phyloP scores from a whole-genome alignment of 2,329 filamentous ascomycete species.

The Ceratocystiopsis sp. region DNA sequence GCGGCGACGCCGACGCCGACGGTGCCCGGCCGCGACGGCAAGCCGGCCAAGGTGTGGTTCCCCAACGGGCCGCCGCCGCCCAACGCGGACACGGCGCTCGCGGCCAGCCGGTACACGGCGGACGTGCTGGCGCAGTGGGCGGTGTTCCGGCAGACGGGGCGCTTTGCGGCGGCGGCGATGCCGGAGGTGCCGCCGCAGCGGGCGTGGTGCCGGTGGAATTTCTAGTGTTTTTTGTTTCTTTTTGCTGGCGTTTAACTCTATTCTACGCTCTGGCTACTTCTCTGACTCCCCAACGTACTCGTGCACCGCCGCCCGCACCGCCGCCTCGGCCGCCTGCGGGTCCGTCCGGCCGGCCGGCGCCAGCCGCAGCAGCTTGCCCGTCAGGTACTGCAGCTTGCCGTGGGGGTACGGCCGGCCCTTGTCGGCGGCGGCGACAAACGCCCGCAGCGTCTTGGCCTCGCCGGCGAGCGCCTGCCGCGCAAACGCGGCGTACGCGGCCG shows the following conservation, averaged over 20 bases:
- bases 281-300: constrained; percentile 3
- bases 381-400: constrained; percentile 43
- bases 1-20: constrained; percentile 16
- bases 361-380: constrained; percentile 39
- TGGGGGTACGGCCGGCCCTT: constrained; percentile 25
- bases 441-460: constrained; percentile 28
- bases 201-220: constrained; percentile 60
- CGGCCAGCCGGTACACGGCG: constrained; percentile 30
- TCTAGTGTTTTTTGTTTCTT: constrained; percentile 25
- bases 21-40: constrained; percentile 7
- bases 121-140: constrained; percentile 40
- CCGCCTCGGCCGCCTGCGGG: constrained; percentile 30
- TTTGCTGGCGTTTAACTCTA: too few relatives aligned
- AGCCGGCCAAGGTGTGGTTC: constrained; percentile 49
- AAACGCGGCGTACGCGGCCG: constrained; percentile 29
- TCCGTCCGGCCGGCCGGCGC: constrained; percentile 38
- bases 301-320: constrained; percentile 22
- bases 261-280: too few relatives aligned
- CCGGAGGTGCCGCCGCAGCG: constrained; percentile 62
- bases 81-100: constrained; percentile 44
- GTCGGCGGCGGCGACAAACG: constrained; percentile 19
- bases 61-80: constrained; percentile 50
- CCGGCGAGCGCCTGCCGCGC: constrained; percentile 26
- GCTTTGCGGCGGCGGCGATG: constrained; percentile 54
- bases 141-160: constrained; percentile 44